Base-by-base conservation (phyloP, 2,329 filamentous ascomycete genomes). In the Mollisia scopiformis region DNA sequence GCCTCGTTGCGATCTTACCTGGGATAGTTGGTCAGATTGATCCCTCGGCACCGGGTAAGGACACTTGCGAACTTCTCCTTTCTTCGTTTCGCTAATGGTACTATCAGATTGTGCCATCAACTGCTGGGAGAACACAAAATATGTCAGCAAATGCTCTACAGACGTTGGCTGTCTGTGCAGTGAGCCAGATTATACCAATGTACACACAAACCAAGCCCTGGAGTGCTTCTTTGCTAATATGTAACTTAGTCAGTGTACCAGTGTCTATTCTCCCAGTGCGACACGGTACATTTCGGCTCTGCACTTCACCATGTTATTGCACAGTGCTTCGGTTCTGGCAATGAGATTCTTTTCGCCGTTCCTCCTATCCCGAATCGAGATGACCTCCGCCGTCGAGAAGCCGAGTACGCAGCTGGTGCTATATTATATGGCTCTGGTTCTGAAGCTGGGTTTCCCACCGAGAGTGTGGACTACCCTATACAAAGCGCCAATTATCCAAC, bases 41-140 rank as follows among this genome's bases (percentile, higher is more conserved):
- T 30, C 51, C 58, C 47, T 53, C 59, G 28, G 55, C 53, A 37
- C 67, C 68, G 50, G 61, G 67, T 68, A 64, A 23, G 51, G n/a
- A n/a, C n/a, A n/a, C n/a, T n/a, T n/a, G n/a, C n/a, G n/a, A n/a
- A n/a, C n/a, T n/a, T n/a, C n/a, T n/a, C n/a, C n/a, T n/a, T n/a
- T n/a, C 41, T 21, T 5, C 5, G 27, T 1, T 16, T 10, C 30
- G 27, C 33, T 41, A 37, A 53, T 63, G 39, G 7, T 27, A 19
- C 41, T 3, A 55, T 21, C 56, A 75, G 73, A 43, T 25, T 75
- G 73, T 64, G 69, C 71, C 23, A 46, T 64, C 5, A 68, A 62
- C 30, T 76, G 74, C 62, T 75, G 74, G 74, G 73, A 75, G 53
- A 75, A 75, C 57, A 74, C 74, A 6, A 73, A 70, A 63, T 72